Conservation (phyloP, 2,329 filamentous ascomycete species). For the Aaosphaeria arxii region DNA sequence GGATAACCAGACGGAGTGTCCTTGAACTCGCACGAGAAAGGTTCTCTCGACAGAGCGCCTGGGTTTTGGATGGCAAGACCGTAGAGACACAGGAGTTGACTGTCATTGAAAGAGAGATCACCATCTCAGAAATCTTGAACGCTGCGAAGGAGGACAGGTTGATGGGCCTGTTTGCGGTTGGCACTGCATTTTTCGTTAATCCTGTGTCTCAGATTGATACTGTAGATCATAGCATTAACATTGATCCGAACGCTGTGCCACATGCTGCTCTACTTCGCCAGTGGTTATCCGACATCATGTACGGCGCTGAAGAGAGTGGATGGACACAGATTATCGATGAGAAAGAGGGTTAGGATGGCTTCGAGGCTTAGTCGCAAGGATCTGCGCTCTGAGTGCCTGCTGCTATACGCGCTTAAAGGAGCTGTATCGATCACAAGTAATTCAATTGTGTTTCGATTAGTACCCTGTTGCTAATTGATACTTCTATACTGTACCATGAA, state of each 20-base stretch:
- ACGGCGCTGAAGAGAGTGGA: neutral
- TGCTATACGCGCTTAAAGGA: no score
- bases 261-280: constrained; percentile 1
- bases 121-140: neutral
- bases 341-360: no score
- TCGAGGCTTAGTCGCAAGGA: no score
- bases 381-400: no score
- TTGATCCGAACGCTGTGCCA: constrained; percentile 1
- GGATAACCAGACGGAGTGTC: neutral
- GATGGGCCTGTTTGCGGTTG: neutral
- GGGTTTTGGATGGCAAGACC: neutral
- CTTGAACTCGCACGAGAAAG: neutral
- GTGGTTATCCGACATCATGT: constrained; percentile 4
- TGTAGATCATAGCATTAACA: neutral
- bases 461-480: no score
- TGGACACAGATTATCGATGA: neutral
- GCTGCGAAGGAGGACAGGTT: neutral
- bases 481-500: no score
- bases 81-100: neutral
- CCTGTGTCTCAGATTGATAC: neutral
- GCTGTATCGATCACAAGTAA: no score
- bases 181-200: neutral
- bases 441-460: no score
- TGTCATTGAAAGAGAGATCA: neutral
- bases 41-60: neutral